Percentiles rank a stretch among this genome's conserved stretches.
These are phyloP conservation scores for Artemisia tridentata DNA, from an alignment of 129 eudicot species.

Conservation along the genomic window DNA sequence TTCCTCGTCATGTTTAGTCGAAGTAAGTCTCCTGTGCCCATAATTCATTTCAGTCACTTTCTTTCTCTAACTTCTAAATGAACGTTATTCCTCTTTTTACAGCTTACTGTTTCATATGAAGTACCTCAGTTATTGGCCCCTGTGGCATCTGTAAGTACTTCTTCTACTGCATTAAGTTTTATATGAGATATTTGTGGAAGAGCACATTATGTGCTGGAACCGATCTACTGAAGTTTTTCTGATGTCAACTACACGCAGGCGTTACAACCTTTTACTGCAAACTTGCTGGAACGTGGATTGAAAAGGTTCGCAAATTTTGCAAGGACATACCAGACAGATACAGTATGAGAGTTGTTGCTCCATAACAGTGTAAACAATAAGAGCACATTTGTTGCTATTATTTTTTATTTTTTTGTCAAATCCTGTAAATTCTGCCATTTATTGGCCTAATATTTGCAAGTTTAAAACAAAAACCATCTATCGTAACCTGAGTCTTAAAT, in stretches of 20 bases:
- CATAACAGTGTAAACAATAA: slow-evolving; percentile 13
- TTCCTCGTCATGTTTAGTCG: slow-evolving; percentile 74
- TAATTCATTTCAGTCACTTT: slow-evolving; percentile 11
- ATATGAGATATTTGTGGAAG: not conserved
- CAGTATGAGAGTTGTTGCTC: slow-evolving; percentile 26
- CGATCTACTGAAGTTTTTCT: not conserved
- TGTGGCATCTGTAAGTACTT: slow-evolving; percentile 85
- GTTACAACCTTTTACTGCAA: slow-evolving; percentile 77
- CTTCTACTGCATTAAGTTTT: not conserved
- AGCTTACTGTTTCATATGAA: slow-evolving; percentile 96
- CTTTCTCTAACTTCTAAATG: not conserved
- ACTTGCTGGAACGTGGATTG: slow-evolving; percentile 64
- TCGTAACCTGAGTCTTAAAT: too few relatives aligned
- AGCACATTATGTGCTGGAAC: not conserved
- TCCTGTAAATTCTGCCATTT: slow-evolving; percentile 13
- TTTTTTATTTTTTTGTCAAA: not conserved
- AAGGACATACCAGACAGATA: slow-evolving; percentile 47
- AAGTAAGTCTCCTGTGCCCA: slow-evolving; percentile 52
- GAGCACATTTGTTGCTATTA: slow-evolving; percentile 1
- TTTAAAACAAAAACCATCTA: not conserved
- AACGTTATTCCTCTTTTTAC: slow-evolving; percentile 23
- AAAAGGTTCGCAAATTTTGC: slow-evolving; percentile 78
- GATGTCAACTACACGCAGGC: slow-evolving; percentile 46
- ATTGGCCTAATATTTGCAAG: not conserved
- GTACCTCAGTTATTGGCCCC: slow-evolving; percentile 79